phyloP scores from a whole-genome alignment of 345 rosid genomes.

The Nasturtium officinale region DNA sequence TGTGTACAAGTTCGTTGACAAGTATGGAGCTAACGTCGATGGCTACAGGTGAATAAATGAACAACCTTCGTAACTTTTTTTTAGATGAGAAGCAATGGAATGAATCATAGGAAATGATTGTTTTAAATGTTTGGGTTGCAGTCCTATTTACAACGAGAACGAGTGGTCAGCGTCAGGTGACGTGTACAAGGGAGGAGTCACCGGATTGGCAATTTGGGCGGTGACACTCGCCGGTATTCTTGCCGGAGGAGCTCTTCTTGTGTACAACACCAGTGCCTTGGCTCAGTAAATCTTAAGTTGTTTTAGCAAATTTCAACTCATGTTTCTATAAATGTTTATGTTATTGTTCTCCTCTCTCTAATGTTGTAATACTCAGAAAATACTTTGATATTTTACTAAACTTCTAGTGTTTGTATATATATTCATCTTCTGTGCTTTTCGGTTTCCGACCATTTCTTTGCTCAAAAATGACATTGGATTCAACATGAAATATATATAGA shows the following conservation, averaged over 20 bases:
- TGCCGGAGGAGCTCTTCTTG: constrained; percentile 89
- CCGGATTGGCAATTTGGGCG: constrained; percentile 96
- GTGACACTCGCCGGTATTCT: constrained; percentile 79
- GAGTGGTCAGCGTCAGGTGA: constrained; percentile 89
- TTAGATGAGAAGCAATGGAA: not conserved
- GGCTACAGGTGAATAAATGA: constrained; percentile 71
- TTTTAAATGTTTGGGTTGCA: constrained; percentile 35
- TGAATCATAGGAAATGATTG: not conserved
- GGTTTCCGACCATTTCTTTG: not conserved
- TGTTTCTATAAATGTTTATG: not conserved
- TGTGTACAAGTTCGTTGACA: constrained; percentile 90
- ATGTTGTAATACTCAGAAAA: constrained; percentile 21
- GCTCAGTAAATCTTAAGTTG: constrained; percentile 51
- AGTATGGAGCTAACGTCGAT: constrained; percentile 94
- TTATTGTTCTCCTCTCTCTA: constrained; percentile 4
- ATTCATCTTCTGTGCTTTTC: constrained; percentile 21
- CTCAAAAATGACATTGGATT: not conserved
- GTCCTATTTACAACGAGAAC: constrained; percentile 68
- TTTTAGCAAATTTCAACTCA: not conserved
- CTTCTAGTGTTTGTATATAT: constrained; percentile 29
- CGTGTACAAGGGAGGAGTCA: constrained; percentile 74
- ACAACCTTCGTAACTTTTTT: not conserved
- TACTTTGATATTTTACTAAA: constrained; percentile 32
- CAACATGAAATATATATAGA: not conserved
- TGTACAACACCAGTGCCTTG: constrained; percentile 98